Evolutionary conservation across 768 basidiomycete genomes (phyloP).

Genomic region (Gautieria morchelliformis): DNA sequence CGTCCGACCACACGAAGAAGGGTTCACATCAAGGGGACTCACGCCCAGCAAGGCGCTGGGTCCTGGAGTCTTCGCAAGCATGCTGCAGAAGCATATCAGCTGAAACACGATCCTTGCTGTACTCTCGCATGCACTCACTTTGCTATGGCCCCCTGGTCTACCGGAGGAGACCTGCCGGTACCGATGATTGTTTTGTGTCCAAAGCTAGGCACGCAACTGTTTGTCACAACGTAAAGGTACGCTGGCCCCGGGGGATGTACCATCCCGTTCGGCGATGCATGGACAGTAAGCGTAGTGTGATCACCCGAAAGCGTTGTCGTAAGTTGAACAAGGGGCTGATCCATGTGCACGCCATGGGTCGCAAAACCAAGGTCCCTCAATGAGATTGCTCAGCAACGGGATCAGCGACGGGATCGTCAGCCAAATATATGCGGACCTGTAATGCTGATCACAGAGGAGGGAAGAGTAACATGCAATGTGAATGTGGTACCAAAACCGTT

Average conservation of each 20-base stretch:
- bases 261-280: conserved; percentile 7
- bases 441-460: not conserved
- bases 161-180: conserved; percentile 29
- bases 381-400: conserved; percentile 2
- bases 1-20: too few relatives aligned
- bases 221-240: conserved; percentile 21
- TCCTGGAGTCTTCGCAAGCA: too few relatives aligned
- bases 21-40: too few relatives aligned
- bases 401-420: not conserved
- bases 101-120: not conserved
- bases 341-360: conserved; percentile 7
- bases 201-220: conserved; percentile 25
- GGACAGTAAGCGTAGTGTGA: conserved; percentile 26
- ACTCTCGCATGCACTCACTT: conserved; percentile 7
- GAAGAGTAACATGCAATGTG: conserved; percentile 2
- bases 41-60: too few relatives aligned
- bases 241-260: conserved; percentile 13
- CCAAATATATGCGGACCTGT: not conserved
- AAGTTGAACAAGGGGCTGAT: conserved; percentile 17
- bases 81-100: too few relatives aligned
- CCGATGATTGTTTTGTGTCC: conserved; percentile 28
- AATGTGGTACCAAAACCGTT: conserved; percentile 5
- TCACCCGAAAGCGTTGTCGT: conserved; percentile 22
- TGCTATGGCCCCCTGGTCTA: conserved; percentile 15
- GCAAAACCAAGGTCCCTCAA: conserved; percentile 14